Percentiles rank a stretch among this genome's conserved stretches.
These are phyloP conservation scores for Schizochytrium sp. DNA, from an alignment of 108 stramenopile species.

Conservation along the genomic window DNA sequence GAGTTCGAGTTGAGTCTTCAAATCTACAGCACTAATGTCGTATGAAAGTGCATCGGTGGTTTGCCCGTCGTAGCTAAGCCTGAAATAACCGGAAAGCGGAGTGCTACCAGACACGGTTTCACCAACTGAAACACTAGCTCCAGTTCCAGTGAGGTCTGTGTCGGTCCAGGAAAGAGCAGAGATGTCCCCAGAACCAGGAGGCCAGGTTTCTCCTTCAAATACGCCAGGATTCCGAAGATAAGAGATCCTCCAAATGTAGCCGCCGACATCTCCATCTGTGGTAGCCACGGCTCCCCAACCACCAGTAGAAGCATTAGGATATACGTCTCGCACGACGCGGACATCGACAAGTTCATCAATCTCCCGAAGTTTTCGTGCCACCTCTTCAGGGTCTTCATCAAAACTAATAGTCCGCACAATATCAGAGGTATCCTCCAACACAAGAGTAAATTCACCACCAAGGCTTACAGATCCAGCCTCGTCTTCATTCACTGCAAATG, in stretches of 20 bases:
- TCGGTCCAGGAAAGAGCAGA: slow-evolving; percentile 69
- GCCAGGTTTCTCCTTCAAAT: slow-evolving; percentile 80
- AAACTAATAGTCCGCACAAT: slow-evolving; percentile 71
- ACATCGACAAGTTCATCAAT: slow-evolving; percentile 81
- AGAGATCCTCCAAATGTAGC: slow-evolving; percentile 81
- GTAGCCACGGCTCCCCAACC: slow-evolving; percentile 84
- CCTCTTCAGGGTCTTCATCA: slow-evolving; percentile 75
- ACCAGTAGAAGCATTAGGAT: slow-evolving; percentile 76
- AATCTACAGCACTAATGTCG: slow-evolving; percentile 72
- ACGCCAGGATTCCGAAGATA: slow-evolving; percentile 82
- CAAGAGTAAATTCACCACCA: slow-evolving; percentile 77
- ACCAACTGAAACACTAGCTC: slow-evolving; percentile 67
- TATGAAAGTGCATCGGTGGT: slow-evolving; percentile 60
- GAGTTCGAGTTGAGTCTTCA: slow-evolving; percentile 80
- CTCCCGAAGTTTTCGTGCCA: slow-evolving; percentile 81
- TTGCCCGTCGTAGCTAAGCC: slow-evolving; percentile 63
- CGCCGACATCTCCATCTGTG: slow-evolving; percentile 76
- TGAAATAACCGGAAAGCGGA: slow-evolving; percentile 72
- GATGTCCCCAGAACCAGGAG: slow-evolving; percentile 83
- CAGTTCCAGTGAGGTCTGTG: slow-evolving; percentile 72
- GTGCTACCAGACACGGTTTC: slow-evolving; percentile 64
- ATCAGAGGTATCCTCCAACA: slow-evolving; percentile 71
- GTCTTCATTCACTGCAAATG: slow-evolving; percentile 76
- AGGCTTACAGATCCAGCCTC: slow-evolving; percentile 79
- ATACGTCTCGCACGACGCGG: slow-evolving; percentile 75